Percentiles rank a stretch among this genome's conserved stretches.
Conservation (phyloP, 768 basidiomycete species). For the Epithele typhae region DNA sequence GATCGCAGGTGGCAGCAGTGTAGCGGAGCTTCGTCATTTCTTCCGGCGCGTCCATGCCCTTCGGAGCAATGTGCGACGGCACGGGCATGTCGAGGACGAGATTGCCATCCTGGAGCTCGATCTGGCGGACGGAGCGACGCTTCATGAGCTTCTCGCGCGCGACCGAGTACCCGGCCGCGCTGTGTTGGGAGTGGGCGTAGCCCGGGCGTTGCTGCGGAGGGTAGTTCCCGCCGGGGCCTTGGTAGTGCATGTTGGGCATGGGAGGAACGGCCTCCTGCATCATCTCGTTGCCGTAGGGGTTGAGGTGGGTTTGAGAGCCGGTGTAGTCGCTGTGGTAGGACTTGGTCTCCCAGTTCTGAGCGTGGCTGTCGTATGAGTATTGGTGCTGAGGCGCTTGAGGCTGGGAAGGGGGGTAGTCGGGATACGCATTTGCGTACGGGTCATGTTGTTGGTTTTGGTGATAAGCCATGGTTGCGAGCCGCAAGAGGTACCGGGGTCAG, state of each 20-base stretch:
- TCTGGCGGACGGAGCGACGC: constrained; percentile 71
- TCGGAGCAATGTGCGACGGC: constrained; percentile 74
- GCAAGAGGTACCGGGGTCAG: not conserved
- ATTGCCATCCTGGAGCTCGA: constrained; percentile 79
- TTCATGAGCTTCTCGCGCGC: constrained; percentile 81
- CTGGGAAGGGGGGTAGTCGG: constrained; percentile 18
- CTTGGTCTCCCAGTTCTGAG: constrained; percentile 43
- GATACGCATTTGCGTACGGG: constrained; percentile 20
- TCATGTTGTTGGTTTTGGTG: constrained; percentile 21
- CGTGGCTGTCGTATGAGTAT: constrained; percentile 17
- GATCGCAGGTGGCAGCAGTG: constrained; percentile 86
- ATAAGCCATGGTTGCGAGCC: constrained; percentile 24
- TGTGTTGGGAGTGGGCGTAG: constrained; percentile 38
- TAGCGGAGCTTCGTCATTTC: constrained; percentile 85
- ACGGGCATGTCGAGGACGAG: constrained; percentile 81
- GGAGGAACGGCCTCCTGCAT: constrained; percentile 47
- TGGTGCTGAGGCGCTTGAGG: constrained; percentile 15
- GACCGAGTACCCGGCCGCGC: constrained; percentile 55
- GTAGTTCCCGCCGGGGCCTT: constrained; percentile 43
- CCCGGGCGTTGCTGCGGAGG: constrained; percentile 54
- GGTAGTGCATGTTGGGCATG: constrained; percentile 50
- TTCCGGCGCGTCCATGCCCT: constrained; percentile 54
- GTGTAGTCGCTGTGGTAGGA: constrained; percentile 62
- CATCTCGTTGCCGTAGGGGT: constrained; percentile 56
- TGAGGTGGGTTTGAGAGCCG: constrained; percentile 72